Base-by-base conservation (phyloP, 2,329 filamentous ascomycete species). In the Exophiala sideris region DNA sequence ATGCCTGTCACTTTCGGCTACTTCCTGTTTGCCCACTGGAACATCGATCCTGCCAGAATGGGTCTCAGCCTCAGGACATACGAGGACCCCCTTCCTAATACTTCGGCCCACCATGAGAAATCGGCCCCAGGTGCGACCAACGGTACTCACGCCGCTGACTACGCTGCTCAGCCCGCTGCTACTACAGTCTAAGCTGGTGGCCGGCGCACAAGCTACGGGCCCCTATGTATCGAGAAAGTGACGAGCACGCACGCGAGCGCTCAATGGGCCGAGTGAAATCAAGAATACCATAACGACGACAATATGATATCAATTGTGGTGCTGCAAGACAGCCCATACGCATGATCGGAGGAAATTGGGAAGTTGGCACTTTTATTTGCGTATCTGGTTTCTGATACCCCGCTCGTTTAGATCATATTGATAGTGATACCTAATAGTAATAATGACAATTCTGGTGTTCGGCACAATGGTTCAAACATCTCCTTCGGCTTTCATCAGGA, bases 21-120 rank as follows among this genome's bases (percentile, higher is more conserved):
- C 21, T 35, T 57, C 33, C 34, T 57, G 12, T 50, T 32, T n/a
- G 36, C 32, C 2, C 55, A 57, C 32, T 57, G 55, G 55, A 54
- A 50, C 42, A 57, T 57, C 36, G 55, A 57, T 11, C 55, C 55
- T 6, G 50, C 55, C 3, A 40, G 55, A 5, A 36, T 57, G 10
- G 55, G 55, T 21, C 38, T 57, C 4, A 21, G n/a, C 20, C 48
- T 57, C 20, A 36, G 45, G 21, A 18, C 34, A 18, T 35, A 35
- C n/a, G 45, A 35, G 45, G 45, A 47, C 12, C 41, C 41, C 29
- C 41, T 44, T 8, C 41, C 41, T n/a, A 20, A 20, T 5, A 29
- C 18, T 8, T n/a, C 29, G 21, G 10, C 21, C 10, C 41, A 44
- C 3, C 41, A 44, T 12, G 41, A 44, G 21, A 44, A 44, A 24